phyloP scores from a whole-genome alignment of 306 rosid species.

The Casuarina equisetifolia region DNA sequence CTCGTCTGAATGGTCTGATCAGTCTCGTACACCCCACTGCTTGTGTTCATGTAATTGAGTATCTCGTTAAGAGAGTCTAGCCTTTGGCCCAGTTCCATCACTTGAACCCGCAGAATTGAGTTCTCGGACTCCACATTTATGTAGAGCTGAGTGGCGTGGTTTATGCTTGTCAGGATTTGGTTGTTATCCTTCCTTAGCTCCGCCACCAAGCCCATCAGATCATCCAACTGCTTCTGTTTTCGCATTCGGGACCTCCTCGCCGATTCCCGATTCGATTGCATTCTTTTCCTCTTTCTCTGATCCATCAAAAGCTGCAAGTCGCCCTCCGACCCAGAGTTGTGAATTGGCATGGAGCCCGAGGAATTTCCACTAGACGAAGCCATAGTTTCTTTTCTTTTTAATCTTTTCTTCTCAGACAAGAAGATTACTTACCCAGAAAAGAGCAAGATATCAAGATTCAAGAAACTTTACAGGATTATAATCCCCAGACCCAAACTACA shows the following conservation, averaged over 20 bases:
- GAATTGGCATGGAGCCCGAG: slow-evolving; percentile 37
- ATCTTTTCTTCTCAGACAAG: background rate
- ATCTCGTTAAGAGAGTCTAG: slow-evolving; percentile 67
- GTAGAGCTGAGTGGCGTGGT: slow-evolving; percentile 48
- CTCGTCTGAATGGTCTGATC: slow-evolving; percentile 19
- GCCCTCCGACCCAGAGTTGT: slow-evolving; percentile 61
- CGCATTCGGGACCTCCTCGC: slow-evolving; percentile 78
- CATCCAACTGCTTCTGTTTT: slow-evolving; percentile 75
- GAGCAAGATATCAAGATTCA: slow-evolving; percentile 8
- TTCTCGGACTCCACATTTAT: slow-evolving; percentile 61
- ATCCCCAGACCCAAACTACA: slow-evolving; percentile 21
- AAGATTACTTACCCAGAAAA: slow-evolving; percentile 1
- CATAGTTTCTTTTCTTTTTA: slow-evolving; percentile 28
- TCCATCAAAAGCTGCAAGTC: slow-evolving; percentile 56
- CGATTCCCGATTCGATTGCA: slow-evolving; percentile 81
- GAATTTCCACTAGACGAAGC: slow-evolving; percentile 73
- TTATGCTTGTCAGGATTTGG: slow-evolving; percentile 42
- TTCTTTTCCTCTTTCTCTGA: slow-evolving; percentile 71
- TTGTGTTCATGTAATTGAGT: slow-evolving; percentile 38
- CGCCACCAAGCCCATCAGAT: slow-evolving; percentile 42
- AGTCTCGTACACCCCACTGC: slow-evolving; percentile 28
- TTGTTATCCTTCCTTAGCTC: slow-evolving; percentile 48
- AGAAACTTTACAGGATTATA: background rate
- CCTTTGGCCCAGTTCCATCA: slow-evolving; percentile 64
- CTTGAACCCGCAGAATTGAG: slow-evolving; percentile 61